A percentile compares a stretch with the other conserved stretches of the same genome.
Conservation (phyloP, 139 green algal genomes). For the Desmodesmus armatus region DNA sequence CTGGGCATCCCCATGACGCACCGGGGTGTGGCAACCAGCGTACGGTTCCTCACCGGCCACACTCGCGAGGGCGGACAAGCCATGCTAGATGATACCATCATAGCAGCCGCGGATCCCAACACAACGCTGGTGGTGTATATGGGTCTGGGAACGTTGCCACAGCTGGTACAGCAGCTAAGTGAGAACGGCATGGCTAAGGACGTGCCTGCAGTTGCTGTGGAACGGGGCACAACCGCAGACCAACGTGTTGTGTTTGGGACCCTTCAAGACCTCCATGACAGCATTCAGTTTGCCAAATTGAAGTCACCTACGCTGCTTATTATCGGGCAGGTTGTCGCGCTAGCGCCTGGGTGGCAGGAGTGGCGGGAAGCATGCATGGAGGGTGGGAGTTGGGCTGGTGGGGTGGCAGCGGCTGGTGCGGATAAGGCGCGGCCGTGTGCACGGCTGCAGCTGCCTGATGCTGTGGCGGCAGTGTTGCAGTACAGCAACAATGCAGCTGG, state of each 20-base stretch:
- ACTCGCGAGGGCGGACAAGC: slow-evolving; percentile 81
- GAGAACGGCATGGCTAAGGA: slow-evolving; percentile 62
- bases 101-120: slow-evolving; percentile 74
- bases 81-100: slow-evolving; percentile 67
- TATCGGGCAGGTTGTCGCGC: slow-evolving; percentile 83
- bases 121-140: slow-evolving; percentile 99
- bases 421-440: background rate
- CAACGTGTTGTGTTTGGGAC: slow-evolving; percentile 86
- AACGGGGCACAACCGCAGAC: slow-evolving; percentile 91
- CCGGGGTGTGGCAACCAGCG: slow-evolving; percentile 91
- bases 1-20: slow-evolving; percentile 97
- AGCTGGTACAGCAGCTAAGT: slow-evolving; percentile 74
- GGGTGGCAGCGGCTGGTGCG: background rate
- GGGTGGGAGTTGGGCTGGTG: background rate
- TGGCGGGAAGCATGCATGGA: slow-evolving; percentile 20
- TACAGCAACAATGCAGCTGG: too few species aligned
- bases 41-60: slow-evolving; percentile 95
- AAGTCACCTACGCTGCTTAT: slow-evolving; percentile 95
- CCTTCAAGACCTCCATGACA: slow-evolving; percentile 64
- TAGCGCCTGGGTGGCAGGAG: slow-evolving; percentile 50
- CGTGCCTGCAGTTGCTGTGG: slow-evolving; percentile 95
- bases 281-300: slow-evolving; percentile 61
- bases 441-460: slow-evolving; percentile 22
- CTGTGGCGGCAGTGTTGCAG: background rate
- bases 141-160: slow-evolving; percentile 92